Evolutionary conservation across 148 eudicot genomes (phyloP).

Genomic region (Nepenthes mirabilis): DNA sequence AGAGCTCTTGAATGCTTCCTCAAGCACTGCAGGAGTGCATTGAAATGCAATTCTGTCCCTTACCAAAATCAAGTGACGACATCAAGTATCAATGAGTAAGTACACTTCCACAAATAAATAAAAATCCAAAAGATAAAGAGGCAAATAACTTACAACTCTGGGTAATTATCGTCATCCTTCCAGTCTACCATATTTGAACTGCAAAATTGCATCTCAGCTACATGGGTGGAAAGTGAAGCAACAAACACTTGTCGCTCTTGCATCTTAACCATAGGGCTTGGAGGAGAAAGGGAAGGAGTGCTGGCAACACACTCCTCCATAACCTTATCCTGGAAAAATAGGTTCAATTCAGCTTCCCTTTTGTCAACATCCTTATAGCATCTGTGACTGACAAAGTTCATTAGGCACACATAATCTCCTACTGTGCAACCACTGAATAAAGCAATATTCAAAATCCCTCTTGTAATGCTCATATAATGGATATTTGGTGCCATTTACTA

Average conservation of each 20-base stretch:
- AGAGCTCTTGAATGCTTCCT: conserved; percentile 60
- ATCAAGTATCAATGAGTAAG: too few relatives aligned
- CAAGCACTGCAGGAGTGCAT: conserved; percentile 29
- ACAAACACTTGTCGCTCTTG: conserved; percentile 27
- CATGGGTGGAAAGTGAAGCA: conserved; percentile 18
- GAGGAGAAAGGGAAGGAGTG: conserved; percentile 20
- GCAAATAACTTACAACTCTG: conserved; percentile 23
- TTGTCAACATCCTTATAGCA: background rate
- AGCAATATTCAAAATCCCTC: too few relatives aligned
- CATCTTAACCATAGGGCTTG: conserved; percentile 31
- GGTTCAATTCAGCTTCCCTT: background rate
- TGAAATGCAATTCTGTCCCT: conserved; percentile 46
- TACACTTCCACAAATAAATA: too few relatives aligned
- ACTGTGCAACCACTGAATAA: too few relatives aligned
- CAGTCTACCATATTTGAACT: conserved; percentile 18
- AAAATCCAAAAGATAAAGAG: background rate
- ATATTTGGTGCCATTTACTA: too few relatives aligned
- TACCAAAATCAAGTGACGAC: conserved; percentile 46
- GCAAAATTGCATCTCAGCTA: conserved; percentile 19
- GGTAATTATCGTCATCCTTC: conserved; percentile 26
- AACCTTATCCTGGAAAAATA: conserved; percentile 43
- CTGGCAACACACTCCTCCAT: conserved; percentile 42
- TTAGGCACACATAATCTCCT: too few relatives aligned
- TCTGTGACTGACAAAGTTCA: background rate
- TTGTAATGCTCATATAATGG: too few relatives aligned